phyloP scores from a whole-genome alignment of 805 yeast species.

The Komagataella pastoris region DNA sequence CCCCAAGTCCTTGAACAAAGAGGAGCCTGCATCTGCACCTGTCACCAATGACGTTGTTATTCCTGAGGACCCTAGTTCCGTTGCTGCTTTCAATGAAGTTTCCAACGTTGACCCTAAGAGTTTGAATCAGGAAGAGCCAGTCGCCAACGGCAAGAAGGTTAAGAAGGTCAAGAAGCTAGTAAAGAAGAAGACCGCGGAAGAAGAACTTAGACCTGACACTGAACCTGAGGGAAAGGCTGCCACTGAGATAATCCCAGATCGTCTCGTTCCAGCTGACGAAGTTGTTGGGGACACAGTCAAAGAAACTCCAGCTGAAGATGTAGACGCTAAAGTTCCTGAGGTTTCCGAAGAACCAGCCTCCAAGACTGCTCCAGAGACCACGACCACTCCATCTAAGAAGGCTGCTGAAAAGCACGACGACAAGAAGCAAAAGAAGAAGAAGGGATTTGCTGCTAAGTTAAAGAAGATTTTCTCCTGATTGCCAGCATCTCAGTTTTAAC shows the following conservation, averaged over 20 bases:
- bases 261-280: constrained; percentile 1
- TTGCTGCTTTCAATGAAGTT: constrained; percentile 44
- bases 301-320: constrained; percentile 3
- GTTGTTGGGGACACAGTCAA: constrained; percentile 4
- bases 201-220: not conserved
- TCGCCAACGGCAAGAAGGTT: constrained; percentile 12
- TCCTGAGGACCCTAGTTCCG: constrained; percentile 40
- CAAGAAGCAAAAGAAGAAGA: constrained; percentile 21
- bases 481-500: not conserved
- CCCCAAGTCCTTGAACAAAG: constrained; percentile 43
- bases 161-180: constrained; percentile 17
- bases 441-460: constrained; percentile 26
- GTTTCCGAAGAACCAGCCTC: constrained; percentile 5
- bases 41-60: constrained; percentile 32
- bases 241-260: constrained; percentile 3
- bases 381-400: constrained; percentile 5
- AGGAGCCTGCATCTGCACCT: constrained; percentile 5
- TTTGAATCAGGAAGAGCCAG: constrained; percentile 27
- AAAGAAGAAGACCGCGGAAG: constrained; percentile 10
- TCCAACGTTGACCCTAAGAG: constrained; percentile 38
- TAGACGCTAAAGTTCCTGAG: constrained; percentile 1
- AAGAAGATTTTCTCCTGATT: constrained; percentile 19
- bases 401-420: constrained; percentile 8
- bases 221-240: constrained; percentile 4
- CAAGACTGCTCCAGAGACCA: constrained; percentile 5